These are phyloP conservation scores for Ephemerocybe angulata DNA, from an alignment of 768 basidiomycete species.

Conservation along the genomic window DNA sequence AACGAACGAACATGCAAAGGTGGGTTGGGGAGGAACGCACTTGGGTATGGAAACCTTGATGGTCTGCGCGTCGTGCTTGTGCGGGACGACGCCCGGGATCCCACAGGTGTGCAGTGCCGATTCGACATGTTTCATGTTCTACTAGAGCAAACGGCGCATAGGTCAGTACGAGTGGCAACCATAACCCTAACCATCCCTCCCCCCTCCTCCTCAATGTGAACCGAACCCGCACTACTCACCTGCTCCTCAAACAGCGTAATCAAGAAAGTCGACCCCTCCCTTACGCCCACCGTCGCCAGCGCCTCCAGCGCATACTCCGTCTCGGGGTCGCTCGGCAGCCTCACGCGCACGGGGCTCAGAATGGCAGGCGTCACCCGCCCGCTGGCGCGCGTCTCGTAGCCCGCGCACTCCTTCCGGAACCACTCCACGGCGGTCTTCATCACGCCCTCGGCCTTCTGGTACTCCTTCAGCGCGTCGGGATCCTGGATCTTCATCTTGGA, in stretches of 20 bases:
- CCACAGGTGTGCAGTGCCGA: constrained; percentile 73
- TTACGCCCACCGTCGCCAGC: constrained; percentile 75
- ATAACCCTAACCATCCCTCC: too few species aligned
- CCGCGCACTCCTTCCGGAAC: constrained; percentile 75
- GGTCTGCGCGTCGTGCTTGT: constrained; percentile 65
- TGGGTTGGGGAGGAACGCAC: constrained; percentile 34
- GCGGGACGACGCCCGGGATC: constrained; percentile 68
- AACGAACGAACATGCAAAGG: background rate
- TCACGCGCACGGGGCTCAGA: constrained; percentile 65
- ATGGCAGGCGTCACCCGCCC: constrained; percentile 75
- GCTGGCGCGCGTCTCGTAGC: constrained; percentile 63
- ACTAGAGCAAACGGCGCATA: constrained; percentile 27
- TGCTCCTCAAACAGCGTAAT: constrained; percentile 77
- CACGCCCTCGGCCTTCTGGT: constrained; percentile 55
- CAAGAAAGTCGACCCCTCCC: constrained; percentile 69
- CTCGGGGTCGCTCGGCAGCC: constrained; percentile 38
- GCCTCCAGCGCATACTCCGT: constrained; percentile 54
- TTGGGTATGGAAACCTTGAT: constrained; percentile 79
- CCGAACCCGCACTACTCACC: constrained; percentile 38
- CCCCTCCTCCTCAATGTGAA: background rate
- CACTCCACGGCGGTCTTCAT: constrained; percentile 68
- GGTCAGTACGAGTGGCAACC: too few species aligned
- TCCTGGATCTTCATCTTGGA: constrained; percentile 61
- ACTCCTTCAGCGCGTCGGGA: constrained; percentile 53
- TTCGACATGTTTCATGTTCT: constrained; percentile 77